Percentiles rank a stretch among this genome's conserved stretches.
Evolutionary conservation across 805 yeast species (phyloP).

Genomic region (Jamesozyma lodderae): DNA sequence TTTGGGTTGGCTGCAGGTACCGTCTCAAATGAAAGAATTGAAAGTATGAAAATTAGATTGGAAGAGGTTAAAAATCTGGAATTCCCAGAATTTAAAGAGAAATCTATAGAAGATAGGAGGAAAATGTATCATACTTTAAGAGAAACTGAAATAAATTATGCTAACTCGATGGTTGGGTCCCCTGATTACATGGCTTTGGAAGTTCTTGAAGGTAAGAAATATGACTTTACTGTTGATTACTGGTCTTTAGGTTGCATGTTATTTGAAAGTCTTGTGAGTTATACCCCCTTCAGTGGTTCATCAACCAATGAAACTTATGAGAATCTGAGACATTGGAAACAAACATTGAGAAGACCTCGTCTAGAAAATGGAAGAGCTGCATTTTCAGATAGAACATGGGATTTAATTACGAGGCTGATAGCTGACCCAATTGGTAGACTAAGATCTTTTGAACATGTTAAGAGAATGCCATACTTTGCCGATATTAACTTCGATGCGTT

Average conservation of each 20-base stretch:
- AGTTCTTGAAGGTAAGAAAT: constrained; percentile 85
- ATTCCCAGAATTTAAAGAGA: constrained; percentile 51
- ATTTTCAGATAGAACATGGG: constrained; percentile 96
- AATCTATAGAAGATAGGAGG: constrained; percentile 81
- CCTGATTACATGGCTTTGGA: constrained; percentile 99
- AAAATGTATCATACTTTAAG: constrained; percentile 71
- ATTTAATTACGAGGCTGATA: constrained; percentile 65
- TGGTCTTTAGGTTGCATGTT: constrained; percentile 98
- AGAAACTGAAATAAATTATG: constrained; percentile 69
- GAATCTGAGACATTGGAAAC: constrained; percentile 87
- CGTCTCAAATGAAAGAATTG: constrained; percentile 85
- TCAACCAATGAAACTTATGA: constrained; percentile 91
- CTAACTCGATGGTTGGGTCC: constrained; percentile 93
- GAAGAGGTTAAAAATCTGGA: constrained; percentile 70
- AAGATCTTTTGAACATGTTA: constrained; percentile 72
- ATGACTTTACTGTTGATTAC: constrained; percentile 94
- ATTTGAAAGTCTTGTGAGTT: constrained; percentile 92
- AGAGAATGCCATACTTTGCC: constrained; percentile 67
- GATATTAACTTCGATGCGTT: constrained; percentile 74
- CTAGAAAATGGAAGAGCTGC: constrained; percentile 86
- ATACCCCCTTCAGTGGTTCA: constrained; percentile 94
- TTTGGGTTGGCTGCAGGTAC: constrained; percentile 97
- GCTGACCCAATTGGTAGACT: constrained; percentile 71
- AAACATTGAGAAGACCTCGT: constrained; percentile 79
- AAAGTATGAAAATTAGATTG: constrained; percentile 70